Evolutionary conservation across 2,329 filamentous ascomycete species (phyloP).

Genomic region (Aaosphaeria arxii): DNA sequence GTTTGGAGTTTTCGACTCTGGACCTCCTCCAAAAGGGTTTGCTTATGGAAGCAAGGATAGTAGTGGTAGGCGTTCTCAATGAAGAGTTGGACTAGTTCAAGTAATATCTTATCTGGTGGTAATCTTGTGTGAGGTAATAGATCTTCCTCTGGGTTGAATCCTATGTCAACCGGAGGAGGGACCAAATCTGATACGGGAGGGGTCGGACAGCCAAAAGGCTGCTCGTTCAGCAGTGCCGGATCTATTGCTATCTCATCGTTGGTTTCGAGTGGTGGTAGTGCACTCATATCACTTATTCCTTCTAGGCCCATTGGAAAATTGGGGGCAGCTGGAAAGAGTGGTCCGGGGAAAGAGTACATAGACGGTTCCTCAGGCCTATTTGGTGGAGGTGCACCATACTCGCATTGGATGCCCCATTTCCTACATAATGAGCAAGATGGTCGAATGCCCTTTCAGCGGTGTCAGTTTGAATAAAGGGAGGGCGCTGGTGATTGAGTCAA

Average conservation of each 20-base stretch:
- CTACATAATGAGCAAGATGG: constrained; percentile 21
- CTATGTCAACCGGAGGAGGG: background rate
- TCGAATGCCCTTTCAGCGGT: constrained; percentile 14
- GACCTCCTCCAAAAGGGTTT: constrained; percentile 13
- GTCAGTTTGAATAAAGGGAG: background rate
- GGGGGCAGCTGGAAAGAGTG: background rate
- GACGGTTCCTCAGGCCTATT: background rate
- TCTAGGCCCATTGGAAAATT: background rate
- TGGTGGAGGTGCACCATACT: constrained; percentile 10
- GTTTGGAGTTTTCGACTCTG: constrained; percentile 11
- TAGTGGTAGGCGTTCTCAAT: constrained; percentile 18
- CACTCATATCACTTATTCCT: background rate
- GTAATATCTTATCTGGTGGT: constrained; percentile 11
- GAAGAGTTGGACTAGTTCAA: constrained; percentile 23
- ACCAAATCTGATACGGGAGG: background rate
- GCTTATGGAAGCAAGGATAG: constrained; percentile 28
- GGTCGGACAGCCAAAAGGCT: background rate
- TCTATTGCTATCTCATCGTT: background rate
- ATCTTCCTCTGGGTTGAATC: constrained; percentile 5
- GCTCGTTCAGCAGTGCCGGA: background rate
- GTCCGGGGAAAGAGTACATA: background rate
- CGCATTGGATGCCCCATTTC: constrained; percentile 22
- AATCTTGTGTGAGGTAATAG: constrained; percentile 7
- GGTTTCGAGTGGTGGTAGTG: background rate
- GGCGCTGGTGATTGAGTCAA: background rate